Evolutionary conservation across 768 basidiomycete genomes (phyloP).

Genomic region (Daedaleopsis sinensis): DNA sequence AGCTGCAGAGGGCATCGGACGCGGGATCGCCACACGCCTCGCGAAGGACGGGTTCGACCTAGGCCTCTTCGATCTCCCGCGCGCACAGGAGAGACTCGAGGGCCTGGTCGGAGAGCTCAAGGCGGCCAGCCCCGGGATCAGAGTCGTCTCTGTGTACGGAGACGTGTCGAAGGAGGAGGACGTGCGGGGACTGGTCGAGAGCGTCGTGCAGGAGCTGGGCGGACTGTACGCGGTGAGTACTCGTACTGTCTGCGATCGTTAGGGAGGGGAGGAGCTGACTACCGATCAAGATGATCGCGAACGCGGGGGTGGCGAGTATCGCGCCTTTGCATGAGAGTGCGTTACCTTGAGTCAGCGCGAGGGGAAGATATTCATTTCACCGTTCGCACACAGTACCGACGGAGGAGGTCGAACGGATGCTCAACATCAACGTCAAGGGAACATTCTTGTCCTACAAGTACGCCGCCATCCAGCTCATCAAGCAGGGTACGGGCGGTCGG

Average conservation of each 20-base stretch:
- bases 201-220: slow-evolving; percentile 37
- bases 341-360: neutral
- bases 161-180: slow-evolving; percentile 46
- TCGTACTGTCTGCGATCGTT: no score
- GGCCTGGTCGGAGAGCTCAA: slow-evolving; percentile 16
- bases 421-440: slow-evolving; percentile 45
- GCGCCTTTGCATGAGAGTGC: slow-evolving; percentile 20
- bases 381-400: slow-evolving; percentile 23
- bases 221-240: slow-evolving; percentile 49
- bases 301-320: slow-evolving; percentile 26
- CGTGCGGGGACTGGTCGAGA: slow-evolving; percentile 43
- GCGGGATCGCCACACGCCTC: slow-evolving; percentile 29
- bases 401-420: slow-evolving; percentile 37
- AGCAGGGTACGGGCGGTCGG: slow-evolving; percentile 43
- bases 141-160: slow-evolving; percentile 31
- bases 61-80: slow-evolving; percentile 26
- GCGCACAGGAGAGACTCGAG: slow-evolving; percentile 14
- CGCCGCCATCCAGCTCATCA: slow-evolving; percentile 43
- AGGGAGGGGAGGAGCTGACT: no score
- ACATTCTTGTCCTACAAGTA: slow-evolving; percentile 44
- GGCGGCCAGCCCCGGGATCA: slow-evolving; percentile 18
- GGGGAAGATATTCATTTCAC: neutral
- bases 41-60: slow-evolving; percentile 28
- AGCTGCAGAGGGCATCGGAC: slow-evolving; percentile 34
- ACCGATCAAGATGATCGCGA: slow-evolving; percentile 30